Evolutionary conservation across 1,139 yeast species (phyloP).

Genomic region (Magnusiomyces starmeri): DNA sequence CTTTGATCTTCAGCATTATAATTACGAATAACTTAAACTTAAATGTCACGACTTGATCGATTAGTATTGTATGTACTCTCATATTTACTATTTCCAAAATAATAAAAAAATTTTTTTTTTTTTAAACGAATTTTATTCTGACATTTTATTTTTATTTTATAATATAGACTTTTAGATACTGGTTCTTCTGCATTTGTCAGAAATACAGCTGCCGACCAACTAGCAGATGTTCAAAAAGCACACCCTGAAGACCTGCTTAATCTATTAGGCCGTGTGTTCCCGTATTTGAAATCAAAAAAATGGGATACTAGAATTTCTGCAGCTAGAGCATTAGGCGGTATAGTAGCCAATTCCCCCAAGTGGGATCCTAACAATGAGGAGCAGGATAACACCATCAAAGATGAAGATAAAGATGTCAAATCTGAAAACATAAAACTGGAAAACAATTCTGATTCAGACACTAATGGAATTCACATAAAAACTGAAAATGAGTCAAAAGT

Average conservation of each 20-base stretch:
- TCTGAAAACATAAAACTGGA: conserved; percentile 21
- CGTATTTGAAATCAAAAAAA: conserved; percentile 69
- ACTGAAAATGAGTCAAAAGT: conserved; percentile 16
- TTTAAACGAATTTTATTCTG: neutral
- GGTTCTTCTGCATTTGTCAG: conserved; percentile 93
- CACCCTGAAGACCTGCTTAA: conserved; percentile 91
- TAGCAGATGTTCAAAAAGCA: conserved; percentile 85
- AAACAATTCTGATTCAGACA: conserved; percentile 18
- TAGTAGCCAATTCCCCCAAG: conserved; percentile 63
- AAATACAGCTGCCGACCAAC: conserved; percentile 94
- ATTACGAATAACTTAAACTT: neutral
- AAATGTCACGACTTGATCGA: conserved; percentile 33
- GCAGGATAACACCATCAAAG: conserved; percentile 17
- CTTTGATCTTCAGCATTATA: neutral
- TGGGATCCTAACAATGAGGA: conserved; percentile 72
- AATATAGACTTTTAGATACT: conserved; percentile 57
- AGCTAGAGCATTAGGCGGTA: conserved; percentile 91
- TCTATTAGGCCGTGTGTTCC: conserved; percentile 81
- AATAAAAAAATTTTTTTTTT: conserved; percentile 1
- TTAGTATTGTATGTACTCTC: conserved; percentile 31
- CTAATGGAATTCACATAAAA: conserved; percentile 9
- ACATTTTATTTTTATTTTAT: neutral
- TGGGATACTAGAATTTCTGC: conserved; percentile 98
- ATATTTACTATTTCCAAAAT: neutral
- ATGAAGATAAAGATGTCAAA: too few relatives aligned